phyloP scores from a whole-genome alignment of 352 stramenopile species.

The Phytopythium litorale region DNA sequence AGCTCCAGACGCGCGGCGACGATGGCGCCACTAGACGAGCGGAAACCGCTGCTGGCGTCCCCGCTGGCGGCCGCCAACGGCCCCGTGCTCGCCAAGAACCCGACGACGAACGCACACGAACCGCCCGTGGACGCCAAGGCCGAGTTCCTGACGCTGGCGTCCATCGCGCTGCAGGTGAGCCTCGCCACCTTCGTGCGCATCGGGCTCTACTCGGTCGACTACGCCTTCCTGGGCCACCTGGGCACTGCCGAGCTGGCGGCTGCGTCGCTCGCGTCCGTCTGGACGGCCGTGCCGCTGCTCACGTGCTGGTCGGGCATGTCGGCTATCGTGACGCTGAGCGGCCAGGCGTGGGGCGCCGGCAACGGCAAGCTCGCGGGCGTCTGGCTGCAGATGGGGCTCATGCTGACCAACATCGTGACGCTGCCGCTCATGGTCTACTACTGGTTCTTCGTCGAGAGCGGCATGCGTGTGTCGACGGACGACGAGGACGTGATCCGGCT shows the following conservation, averaged over 20 bases:
- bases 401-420: conserved; percentile 36
- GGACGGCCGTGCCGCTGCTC: conserved; percentile 66
- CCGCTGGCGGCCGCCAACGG: not conserved
- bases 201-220: conserved; percentile 73
- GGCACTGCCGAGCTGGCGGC: conserved; percentile 67
- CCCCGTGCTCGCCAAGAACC: not conserved
- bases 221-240: conserved; percentile 72
- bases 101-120: conserved; percentile 12
- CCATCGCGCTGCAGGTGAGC: conserved; percentile 78
- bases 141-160: conserved; percentile 65
- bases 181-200: conserved; percentile 76
- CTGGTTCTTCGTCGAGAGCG: conserved; percentile 45
- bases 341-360: conserved; percentile 66
- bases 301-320: conserved; percentile 68
- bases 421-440: conserved; percentile 65
- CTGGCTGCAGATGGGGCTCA: conserved; percentile 73
- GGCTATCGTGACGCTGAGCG: conserved; percentile 73
- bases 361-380: conserved; percentile 61
- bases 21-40: conserved; percentile 20
- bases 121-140: conserved; percentile 39
- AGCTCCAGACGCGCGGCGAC: not conserved
- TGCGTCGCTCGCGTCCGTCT: conserved; percentile 70
- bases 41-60: conserved; percentile 18
- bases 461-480: conserved; percentile 58
- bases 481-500: conserved; percentile 63